Conservation (phyloP, 371 early-diverging fungal genomes). For the Neoconidiobolus thromboides region DNA sequence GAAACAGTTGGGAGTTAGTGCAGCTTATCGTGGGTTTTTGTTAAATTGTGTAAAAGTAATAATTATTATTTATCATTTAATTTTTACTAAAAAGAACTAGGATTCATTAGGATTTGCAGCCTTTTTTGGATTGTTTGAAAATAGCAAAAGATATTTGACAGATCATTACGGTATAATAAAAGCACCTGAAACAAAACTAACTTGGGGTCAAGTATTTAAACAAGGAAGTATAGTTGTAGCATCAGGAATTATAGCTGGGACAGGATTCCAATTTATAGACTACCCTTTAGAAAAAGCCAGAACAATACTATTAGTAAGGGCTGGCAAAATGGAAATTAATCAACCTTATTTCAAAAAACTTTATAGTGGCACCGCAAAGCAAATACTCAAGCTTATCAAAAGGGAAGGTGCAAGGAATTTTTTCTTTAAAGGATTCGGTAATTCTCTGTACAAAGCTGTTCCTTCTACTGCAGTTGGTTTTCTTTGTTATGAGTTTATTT, state of each 20-base stretch:
- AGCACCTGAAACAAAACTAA: too few species aligned
- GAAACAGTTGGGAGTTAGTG: slow-evolving; percentile 33
- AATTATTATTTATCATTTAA: background rate
- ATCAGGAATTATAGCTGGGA: background rate
- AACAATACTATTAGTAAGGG: background rate
- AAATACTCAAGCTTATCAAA: background rate
- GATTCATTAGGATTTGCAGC: background rate
- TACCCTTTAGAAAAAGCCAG: background rate
- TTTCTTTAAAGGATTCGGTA: background rate
- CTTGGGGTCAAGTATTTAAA: background rate
- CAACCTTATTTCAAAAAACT: background rate
- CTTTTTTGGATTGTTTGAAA: slow-evolving; percentile 1
- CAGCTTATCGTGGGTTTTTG: slow-evolving; percentile 44
- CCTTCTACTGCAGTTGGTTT: background rate
- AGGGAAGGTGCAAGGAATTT: background rate
- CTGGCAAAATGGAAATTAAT: background rate
- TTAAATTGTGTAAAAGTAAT: too few species aligned
- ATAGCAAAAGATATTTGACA: background rate
- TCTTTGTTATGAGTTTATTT: background rate
- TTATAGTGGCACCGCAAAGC: background rate
- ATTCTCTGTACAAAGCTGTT: slow-evolving; percentile 1
- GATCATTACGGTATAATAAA: background rate
- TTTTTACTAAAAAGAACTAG: background rate
- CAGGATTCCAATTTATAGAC: background rate
- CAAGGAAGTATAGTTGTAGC: background rate